A percentile compares a stretch with the other conserved stretches of the same genome.
These are phyloP conservation scores for Aspergillus cristatus DNA, from an alignment of 495 filamentous ascomycete species.

Conservation along the genomic window DNA sequence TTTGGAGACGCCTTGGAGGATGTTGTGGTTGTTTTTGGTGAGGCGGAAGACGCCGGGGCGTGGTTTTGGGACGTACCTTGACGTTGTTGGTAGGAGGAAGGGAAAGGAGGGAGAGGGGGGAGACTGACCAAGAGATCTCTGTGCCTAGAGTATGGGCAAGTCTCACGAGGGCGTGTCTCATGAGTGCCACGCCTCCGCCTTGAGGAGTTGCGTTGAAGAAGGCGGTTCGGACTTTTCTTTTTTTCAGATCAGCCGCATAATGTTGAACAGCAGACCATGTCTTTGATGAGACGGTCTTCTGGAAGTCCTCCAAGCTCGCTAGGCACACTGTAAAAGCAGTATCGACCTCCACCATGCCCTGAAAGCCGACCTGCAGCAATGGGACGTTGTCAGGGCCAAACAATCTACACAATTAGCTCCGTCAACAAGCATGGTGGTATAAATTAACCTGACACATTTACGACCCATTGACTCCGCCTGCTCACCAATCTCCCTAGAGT, in stretches of 20 bases:
- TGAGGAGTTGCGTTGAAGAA: slow-evolving; percentile 85
- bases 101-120: too few species aligned
- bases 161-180: slow-evolving; percentile 76
- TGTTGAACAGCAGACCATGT: slow-evolving; percentile 66
- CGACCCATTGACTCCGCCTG: slow-evolving; percentile 80
- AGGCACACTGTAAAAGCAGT: slow-evolving; percentile 53
- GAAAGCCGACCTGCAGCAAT: slow-evolving; percentile 63
- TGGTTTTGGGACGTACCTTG: slow-evolving; percentile 73
- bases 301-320: slow-evolving; percentile 53
- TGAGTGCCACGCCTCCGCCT: slow-evolving; percentile 79
- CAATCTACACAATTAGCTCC: slow-evolving; percentile 37
- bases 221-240: slow-evolving; percentile 59
- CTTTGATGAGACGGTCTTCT: slow-evolving; percentile 45
- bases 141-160: slow-evolving; percentile 61
- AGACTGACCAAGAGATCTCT: slow-evolving; percentile 63
- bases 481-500: slow-evolving; percentile 59
- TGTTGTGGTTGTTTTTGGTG: slow-evolving; percentile 90
- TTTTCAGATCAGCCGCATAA: slow-evolving; percentile 58
- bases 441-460: slow-evolving; percentile 61
- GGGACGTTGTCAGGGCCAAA: slow-evolving; percentile 71
- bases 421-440: background rate
- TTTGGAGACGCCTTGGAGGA: slow-evolving; percentile 71
- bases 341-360: slow-evolving; percentile 70
- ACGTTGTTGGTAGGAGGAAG: too few species aligned
- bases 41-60: slow-evolving; percentile 76